Evolutionary conservation across 2,329 filamentous ascomycete species (phyloP).

Genomic region (Boeremia lycopersici): DNA sequence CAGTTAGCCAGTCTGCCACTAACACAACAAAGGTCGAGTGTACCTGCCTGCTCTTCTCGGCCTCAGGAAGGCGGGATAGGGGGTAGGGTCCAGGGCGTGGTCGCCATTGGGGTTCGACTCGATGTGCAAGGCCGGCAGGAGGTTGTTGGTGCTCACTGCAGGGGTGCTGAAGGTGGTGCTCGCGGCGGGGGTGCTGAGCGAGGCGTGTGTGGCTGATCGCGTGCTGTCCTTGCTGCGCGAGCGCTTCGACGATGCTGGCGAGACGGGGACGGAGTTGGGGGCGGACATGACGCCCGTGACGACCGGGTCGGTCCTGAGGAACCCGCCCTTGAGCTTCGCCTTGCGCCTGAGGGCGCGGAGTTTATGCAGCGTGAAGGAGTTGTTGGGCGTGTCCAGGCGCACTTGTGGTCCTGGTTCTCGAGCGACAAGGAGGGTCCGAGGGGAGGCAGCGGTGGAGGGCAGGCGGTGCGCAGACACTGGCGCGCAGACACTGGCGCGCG

Average conservation of each 20-base stretch:
- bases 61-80: slow-evolving; percentile 58
- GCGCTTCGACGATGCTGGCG: slow-evolving; percentile 48
- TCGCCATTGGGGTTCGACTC: slow-evolving; percentile 16
- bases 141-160: slow-evolving; percentile 41
- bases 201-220: slow-evolving; percentile 36
- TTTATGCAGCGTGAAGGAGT: slow-evolving; percentile 47
- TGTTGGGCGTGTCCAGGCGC: slow-evolving; percentile 11
- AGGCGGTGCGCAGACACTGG: no score
- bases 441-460: slow-evolving; percentile 18
- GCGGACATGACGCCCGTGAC: slow-evolving; percentile 30
- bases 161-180: slow-evolving; percentile 37
- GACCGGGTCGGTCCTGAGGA: slow-evolving; percentile 25
- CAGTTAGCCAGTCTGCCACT: slow-evolving; percentile 17
- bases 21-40: slow-evolving; percentile 36
- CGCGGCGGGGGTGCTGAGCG: slow-evolving; percentile 32
- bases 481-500: slow-evolving; percentile 4
- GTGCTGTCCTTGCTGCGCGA: slow-evolving; percentile 48
- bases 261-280: slow-evolving; percentile 38
- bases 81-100: slow-evolving; percentile 13
- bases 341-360: slow-evolving; percentile 49
- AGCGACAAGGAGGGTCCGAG: slow-evolving; percentile 26
- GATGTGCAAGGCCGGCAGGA: slow-evolving; percentile 33
- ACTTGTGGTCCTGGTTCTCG: slow-evolving; percentile 16
- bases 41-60: slow-evolving; percentile 56
- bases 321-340: slow-evolving; percentile 43